Conservation (phyloP, 441 rosid species). For the Populus hybrid region DNA sequence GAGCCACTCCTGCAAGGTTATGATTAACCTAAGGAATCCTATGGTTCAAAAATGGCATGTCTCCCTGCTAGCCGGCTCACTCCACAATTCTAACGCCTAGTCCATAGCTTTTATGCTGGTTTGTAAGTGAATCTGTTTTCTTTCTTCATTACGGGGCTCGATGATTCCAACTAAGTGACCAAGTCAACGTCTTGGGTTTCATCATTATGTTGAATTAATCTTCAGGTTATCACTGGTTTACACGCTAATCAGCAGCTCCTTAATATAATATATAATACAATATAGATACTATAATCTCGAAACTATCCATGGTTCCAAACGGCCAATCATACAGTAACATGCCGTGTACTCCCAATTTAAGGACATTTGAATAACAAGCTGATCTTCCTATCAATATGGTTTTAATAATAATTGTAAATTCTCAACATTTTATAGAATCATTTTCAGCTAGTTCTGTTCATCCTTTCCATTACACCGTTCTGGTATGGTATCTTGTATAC, state of each 20-base stretch:
- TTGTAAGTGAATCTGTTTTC: not conserved
- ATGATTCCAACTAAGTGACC: constrained; percentile 15
- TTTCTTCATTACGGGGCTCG: not conserved
- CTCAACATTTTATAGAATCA: not conserved
- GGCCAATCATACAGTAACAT: constrained; percentile 16
- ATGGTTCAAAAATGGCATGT: constrained; percentile 6
- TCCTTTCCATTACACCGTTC: too few species aligned
- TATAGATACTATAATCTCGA: too few species aligned
- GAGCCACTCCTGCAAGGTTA: not conserved
- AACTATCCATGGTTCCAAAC: not conserved
- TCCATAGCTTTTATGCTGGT: not conserved
- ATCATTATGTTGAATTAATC: constrained; percentile 20
- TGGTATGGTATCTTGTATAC: too few species aligned
- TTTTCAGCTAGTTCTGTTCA: too few species aligned
- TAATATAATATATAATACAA: not conserved
- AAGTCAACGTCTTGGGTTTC: constrained; percentile 6
- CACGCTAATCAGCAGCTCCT: not conserved
- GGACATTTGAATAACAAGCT: not conserved
- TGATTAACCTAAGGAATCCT: not conserved
- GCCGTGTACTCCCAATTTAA: not conserved
- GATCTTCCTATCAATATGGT: too few species aligned
- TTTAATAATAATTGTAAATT: not conserved
- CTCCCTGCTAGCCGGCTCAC: not conserved
- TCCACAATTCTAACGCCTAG: not conserved
- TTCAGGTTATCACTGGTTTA: not conserved